phyloP scores from a whole-genome alignment of 2,329 filamentous ascomycete species.

The Rosellinia necatrix region DNA sequence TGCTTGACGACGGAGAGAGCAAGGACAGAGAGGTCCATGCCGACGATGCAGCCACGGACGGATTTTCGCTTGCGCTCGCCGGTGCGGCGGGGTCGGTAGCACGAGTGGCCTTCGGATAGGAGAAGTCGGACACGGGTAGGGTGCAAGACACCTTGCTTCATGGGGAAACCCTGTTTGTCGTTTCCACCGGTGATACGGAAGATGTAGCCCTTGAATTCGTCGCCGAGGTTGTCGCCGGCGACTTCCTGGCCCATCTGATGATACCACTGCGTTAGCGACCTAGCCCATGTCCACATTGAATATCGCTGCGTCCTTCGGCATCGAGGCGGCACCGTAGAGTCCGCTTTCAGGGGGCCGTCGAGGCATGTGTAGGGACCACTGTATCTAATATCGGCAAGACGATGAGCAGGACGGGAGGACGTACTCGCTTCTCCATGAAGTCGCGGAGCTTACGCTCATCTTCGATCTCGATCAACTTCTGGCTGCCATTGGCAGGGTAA shows the following conservation, averaged over 20 bases:
- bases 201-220: constrained; percentile 99
- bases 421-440: constrained; percentile 97
- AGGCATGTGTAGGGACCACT: neutral
- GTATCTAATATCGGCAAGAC: constrained; percentile 24
- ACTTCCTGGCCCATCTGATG: constrained; percentile 86
- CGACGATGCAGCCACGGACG: constrained; percentile 98
- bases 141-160: constrained; percentile 99
- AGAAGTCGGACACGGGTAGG: constrained; percentile 98
- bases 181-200: constrained; percentile 99
- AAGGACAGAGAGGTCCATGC: constrained; percentile 90
- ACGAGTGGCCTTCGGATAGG: constrained; percentile 94
- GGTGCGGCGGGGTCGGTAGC: constrained; percentile 97
- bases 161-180: constrained; percentile 99
- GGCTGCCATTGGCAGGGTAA: constrained; percentile 98
- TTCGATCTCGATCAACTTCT: constrained; percentile 98
- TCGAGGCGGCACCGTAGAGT: too few relatives aligned
- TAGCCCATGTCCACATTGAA: neutral
- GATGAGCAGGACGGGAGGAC: constrained; percentile 42
- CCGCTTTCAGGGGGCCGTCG: too few relatives aligned
- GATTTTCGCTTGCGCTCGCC: constrained; percentile 99
- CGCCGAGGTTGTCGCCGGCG: constrained; percentile 89
- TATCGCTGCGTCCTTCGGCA: constrained; percentile 3
- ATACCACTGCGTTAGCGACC: constrained; percentile 42
- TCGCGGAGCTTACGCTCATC: constrained; percentile 99
- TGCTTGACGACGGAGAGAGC: constrained; percentile 97